Conservation (phyloP, 768 basidiomycete species). For the Pleurotus tuoliensis region DNA sequence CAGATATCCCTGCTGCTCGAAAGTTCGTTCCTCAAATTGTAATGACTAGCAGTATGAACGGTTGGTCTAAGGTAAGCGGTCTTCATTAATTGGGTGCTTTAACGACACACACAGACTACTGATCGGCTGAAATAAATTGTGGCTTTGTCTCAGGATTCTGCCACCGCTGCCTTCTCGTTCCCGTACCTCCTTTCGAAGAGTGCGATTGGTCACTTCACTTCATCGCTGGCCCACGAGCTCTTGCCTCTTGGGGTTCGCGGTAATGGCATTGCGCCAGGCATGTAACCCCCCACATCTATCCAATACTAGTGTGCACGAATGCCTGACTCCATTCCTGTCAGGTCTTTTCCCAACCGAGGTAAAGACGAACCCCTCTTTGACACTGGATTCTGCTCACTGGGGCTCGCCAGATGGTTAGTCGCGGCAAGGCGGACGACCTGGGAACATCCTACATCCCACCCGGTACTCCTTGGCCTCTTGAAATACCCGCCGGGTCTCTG, state of each 20-base stretch:
- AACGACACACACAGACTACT: too few relatives aligned
- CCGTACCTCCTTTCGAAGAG: constrained; percentile 47
- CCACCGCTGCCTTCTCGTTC: constrained; percentile 34
- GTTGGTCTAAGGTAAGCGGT: constrained; percentile 40
- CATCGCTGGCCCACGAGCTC: constrained; percentile 43
- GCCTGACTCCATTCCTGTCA: background rate
- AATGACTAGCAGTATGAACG: constrained; percentile 51
- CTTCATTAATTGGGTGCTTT: background rate
- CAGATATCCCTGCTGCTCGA: constrained; percentile 20
- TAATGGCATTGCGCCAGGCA: constrained; percentile 44
- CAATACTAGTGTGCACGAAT: too few relatives aligned
- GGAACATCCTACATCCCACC: constrained; percentile 21
- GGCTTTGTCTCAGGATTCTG: constrained; percentile 28
- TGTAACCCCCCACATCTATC: constrained; percentile 1
- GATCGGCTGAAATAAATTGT: background rate
- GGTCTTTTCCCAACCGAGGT: constrained; percentile 30
- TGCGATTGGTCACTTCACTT: constrained; percentile 42
- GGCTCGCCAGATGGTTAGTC: constrained; percentile 23
- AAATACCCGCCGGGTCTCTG: constrained; percentile 27
- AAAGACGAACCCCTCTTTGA: background rate
- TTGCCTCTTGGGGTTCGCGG: constrained; percentile 44
- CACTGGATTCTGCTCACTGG: background rate
- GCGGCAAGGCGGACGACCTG: constrained; percentile 18
- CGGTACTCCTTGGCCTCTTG: constrained; percentile 20
- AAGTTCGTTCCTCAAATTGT: constrained; percentile 44